Percentiles rank a stretch among this genome's conserved stretches.
These are phyloP conservation scores for Dalbergia cochinchinensis DNA, from an alignment of 306 rosid genomes.

Conservation along the genomic window DNA sequence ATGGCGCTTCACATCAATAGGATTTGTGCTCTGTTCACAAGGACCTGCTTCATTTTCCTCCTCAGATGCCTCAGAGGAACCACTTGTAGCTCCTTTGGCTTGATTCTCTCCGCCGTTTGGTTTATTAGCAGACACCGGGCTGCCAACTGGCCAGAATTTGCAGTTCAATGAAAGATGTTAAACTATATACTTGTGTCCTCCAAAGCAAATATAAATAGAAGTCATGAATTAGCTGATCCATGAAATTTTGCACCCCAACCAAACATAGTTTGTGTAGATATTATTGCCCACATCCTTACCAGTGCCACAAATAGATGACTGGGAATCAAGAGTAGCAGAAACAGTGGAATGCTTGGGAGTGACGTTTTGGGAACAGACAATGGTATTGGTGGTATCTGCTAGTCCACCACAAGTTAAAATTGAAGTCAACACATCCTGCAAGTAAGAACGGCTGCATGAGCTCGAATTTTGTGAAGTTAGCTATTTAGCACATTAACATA, in stretches of 20 bases:
- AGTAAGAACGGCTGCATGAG: conserved; percentile 23
- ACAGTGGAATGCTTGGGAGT: conserved; percentile 66
- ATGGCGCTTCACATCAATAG: conserved; percentile 60
- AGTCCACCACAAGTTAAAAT: conserved; percentile 59
- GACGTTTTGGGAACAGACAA: conserved; percentile 54
- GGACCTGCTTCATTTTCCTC: conserved; percentile 82
- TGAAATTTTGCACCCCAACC: no score
- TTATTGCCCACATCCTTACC: conserved; percentile 38
- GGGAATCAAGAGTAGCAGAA: conserved; percentile 75
- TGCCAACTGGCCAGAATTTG: conserved; percentile 65
- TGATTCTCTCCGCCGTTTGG: conserved; percentile 58
- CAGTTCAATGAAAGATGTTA: conserved; percentile 46
- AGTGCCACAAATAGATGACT: conserved; percentile 74
- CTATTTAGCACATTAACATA: background rate
- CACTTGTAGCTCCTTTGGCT: conserved; percentile 68
- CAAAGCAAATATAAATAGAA: background rate
- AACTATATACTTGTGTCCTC: background rate
- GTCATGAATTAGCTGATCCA: no score
- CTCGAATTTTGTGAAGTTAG: background rate
- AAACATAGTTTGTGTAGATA: background rate
- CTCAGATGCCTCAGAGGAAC: conserved; percentile 83
- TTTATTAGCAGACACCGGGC: conserved; percentile 75
- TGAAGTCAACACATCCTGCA: conserved; percentile 68
- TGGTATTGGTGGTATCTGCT: conserved; percentile 46
- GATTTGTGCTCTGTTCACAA: conserved; percentile 70